Base-by-base conservation (phyloP, 2,329 filamentous ascomycete genomes). In the Fusarium lateritium region DNA sequence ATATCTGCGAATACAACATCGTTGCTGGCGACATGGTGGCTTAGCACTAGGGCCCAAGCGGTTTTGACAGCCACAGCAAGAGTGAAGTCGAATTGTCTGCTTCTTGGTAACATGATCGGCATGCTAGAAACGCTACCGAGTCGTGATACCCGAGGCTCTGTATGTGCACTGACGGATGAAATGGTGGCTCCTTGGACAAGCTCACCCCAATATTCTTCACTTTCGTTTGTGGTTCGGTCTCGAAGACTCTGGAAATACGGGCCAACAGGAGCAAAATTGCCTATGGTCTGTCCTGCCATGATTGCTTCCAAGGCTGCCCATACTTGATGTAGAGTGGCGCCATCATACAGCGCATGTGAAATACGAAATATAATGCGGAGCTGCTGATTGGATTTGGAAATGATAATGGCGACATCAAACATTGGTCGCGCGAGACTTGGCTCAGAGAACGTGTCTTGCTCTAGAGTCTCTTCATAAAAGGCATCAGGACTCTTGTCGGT, bases 341-440 rank as follows among this genome's bases (percentile, higher is more conserved):
- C 47, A 51, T 51, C 47, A 51, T 51, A 51, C 22, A 51, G 11
- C n/a, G 47, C 47, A 39, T 51, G 47, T 15, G 47, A 51, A 1
- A 51, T 28, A 26, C 47, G 47, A 22, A 51, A 51, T 39, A 51
- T 22, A 51, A 51, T 21, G 24, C 47, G 47, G 39, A 21, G 22
- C 13, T 51, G 47, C 22, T 51, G 34, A 15, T 14, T 51, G n/a
- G 47, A 7, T 51, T 39, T 17, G 34, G 34, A 24, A 39, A 14
- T 51, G 47, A 51, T 51, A 21, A 51, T 51, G 17, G 47, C 47
- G 34, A 51, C 47, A 39, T 51, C 47, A 21, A 51, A 51, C 47
- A 51, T 51, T 39, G 47, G 47, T 21, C 34, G 47, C 47, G 17
- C 47, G 39, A 39, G 47, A 28, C 17, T 51, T 51, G 47, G 47